phyloP scores from a whole-genome alignment of 1,139 yeast species.

The Lodderomyces elongisporus region DNA sequence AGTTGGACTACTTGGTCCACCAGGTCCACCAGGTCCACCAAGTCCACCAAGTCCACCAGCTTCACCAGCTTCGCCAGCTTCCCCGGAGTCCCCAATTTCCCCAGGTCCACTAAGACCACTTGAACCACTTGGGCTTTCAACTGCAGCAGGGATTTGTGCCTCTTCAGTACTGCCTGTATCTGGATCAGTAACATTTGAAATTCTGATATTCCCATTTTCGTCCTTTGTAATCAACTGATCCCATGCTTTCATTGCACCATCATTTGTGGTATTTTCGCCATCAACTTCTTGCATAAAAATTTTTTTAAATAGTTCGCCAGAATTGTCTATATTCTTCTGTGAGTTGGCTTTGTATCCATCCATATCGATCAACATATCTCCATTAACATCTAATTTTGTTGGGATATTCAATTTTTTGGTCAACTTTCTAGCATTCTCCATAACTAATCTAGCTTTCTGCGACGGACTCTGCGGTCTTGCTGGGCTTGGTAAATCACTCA shows the following conservation, averaged over 20 bases:
- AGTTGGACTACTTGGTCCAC: conserved; percentile 3
- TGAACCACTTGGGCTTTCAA: conserved; percentile 7
- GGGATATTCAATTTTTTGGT: conserved; percentile 80
- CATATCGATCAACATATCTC: conserved; percentile 88
- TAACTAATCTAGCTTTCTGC: conserved; percentile 36
- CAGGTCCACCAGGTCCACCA: neutral
- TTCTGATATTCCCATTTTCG: conserved; percentile 67
- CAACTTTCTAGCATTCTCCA: conserved; percentile 63
- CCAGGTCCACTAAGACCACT: too few relatives aligned
- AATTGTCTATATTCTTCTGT: conserved; percentile 58
- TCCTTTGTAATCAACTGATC: conserved; percentile 46
- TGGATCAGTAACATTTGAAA: conserved; percentile 21
- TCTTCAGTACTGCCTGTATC: neutral
- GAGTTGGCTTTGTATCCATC: conserved; percentile 93
- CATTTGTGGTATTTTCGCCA: conserved; percentile 11
- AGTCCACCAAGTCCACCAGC: neutral
- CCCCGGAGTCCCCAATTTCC: too few relatives aligned
- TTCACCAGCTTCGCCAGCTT: conserved; percentile 2
- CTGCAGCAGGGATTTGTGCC: conserved; percentile 3
- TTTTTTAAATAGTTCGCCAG: conserved; percentile 67
- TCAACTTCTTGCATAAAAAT: conserved; percentile 56
- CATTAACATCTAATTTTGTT: conserved; percentile 80
- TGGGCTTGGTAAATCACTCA: conserved; percentile 19
- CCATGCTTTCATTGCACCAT: conserved; percentile 24
- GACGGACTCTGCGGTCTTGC: conserved; percentile 21